These are phyloP conservation scores for Phytopythium helicoides DNA, from an alignment of 352 stramenopile species.

Conservation along the genomic window DNA sequence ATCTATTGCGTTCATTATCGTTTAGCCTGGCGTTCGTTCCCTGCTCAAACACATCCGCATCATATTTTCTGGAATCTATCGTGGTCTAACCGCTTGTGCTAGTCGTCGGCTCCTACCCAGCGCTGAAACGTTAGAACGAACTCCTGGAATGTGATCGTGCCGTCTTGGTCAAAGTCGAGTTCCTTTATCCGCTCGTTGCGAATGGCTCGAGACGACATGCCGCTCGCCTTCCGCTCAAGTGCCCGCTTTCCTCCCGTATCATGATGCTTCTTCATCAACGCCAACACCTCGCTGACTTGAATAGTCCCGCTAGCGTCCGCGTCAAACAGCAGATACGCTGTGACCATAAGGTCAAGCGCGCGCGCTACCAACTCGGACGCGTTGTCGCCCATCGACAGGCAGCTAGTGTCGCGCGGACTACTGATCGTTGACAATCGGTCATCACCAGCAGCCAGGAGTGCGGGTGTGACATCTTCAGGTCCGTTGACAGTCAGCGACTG, in stretches of 20 bases:
- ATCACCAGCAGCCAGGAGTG: conserved; percentile 13
- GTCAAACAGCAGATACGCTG: conserved; percentile 85
- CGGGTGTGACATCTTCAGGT: conserved; percentile 35
- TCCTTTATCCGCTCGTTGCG: conserved; percentile 83
- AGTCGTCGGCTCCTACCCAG: conserved; percentile 75
- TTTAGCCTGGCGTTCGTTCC: no score
- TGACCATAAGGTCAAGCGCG: conserved; percentile 80
- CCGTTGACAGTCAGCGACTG: conserved; percentile 20
- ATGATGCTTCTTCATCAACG: conserved; percentile 59
- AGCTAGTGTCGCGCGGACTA: conserved; percentile 16
- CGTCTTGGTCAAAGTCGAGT: conserved; percentile 84
- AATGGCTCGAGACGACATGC: conserved; percentile 58
- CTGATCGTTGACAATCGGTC: not conserved
- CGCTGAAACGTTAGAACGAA: conserved; percentile 88
- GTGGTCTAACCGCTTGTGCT: conserved; percentile 8
- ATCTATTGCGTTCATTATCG: no score
- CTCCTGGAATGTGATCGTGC: conserved; percentile 88
- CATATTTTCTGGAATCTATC: not conserved
- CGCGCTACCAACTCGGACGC: conserved; percentile 58
- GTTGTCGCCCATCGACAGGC: conserved; percentile 14
- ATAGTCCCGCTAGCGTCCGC: conserved; percentile 80
- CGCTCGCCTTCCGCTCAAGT: conserved; percentile 54
- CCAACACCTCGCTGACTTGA: conserved; percentile 67
- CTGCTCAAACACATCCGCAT: no score
- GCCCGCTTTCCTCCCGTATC: conserved; percentile 19